Percentiles rank a stretch among this genome's conserved stretches.
These are phyloP conservation scores for Aciculosporium take DNA, from an alignment of 2,329 filamentous ascomycete genomes.

Conservation along the genomic window DNA sequence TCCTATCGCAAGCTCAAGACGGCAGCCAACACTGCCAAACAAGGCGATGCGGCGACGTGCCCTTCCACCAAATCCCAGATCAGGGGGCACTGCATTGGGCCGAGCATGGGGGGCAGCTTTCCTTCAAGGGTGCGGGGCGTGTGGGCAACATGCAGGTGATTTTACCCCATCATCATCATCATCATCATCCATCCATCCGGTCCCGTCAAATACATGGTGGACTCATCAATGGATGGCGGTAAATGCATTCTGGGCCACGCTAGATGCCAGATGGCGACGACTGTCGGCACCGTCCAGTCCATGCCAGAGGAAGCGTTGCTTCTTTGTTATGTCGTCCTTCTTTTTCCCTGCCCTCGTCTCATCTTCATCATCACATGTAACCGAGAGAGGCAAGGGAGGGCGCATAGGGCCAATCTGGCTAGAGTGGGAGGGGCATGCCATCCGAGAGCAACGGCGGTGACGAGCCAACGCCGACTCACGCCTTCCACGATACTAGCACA, in stretches of 20 bases:
- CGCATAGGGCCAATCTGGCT: neutral
- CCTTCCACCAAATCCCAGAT: constrained; percentile 8
- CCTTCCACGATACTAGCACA: neutral
- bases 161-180: too few species aligned
- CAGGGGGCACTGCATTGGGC: constrained; percentile 9
- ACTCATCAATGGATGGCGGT: neutral
- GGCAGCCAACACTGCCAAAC: constrained; percentile 3
- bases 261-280: neutral
- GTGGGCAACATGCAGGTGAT: too few species aligned
- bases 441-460: neutral
- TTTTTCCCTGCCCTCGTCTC: neutral
- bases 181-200: too few species aligned
- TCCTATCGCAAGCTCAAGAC: neutral
- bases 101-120: constrained; percentile 8
- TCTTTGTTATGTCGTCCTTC: neutral
- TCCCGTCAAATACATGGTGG: too few species aligned
- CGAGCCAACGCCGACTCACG: neutral
- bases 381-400: neutral
- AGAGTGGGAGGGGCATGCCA: neutral
- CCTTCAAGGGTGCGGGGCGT: too few species aligned
- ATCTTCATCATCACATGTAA: neutral
- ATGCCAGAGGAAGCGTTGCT: neutral
- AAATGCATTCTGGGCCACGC: neutral
- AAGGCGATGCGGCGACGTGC: constrained; percentile 9
- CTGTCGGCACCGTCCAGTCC: neutral